These are phyloP conservation scores for Trypethelium eluteriae DNA, from an alignment of 495 filamentous ascomycete genomes.

Conservation along the genomic window DNA sequence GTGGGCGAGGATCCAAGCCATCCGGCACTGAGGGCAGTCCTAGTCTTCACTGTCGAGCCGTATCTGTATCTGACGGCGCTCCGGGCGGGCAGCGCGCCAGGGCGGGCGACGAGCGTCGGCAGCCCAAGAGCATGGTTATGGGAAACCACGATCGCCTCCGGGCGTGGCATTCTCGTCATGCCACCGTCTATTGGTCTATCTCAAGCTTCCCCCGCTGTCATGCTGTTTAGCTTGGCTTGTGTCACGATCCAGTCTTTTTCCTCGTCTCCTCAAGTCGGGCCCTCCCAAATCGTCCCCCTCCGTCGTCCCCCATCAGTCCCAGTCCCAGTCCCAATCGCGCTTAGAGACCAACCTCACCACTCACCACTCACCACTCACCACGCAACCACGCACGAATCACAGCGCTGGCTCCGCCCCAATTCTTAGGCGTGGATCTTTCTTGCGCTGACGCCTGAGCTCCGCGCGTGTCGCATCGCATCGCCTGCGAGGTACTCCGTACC, in stretches of 20 bases:
- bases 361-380: neutral
- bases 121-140: slow-evolving; percentile 6
- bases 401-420: neutral
- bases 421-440: neutral
- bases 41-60: too few relatives aligned
- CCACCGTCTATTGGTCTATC: neutral
- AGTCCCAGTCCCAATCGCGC: neutral
- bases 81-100: neutral
- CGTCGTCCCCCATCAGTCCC: too few relatives aligned
- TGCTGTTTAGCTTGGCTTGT: neutral
- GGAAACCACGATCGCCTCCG: slow-evolving; percentile 1
- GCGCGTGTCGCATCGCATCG: neutral
- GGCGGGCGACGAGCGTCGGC: neutral
- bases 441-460: neutral
- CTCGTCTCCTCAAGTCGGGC: too few relatives aligned
- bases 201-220: neutral
- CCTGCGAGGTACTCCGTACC: neutral
- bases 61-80: neutral
- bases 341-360: neutral
- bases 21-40: too few relatives aligned
- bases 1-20: too few relatives aligned
- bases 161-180: neutral
- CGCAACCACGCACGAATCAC: neutral
- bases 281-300: too few relatives aligned
- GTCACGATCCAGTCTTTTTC: neutral